Evolutionary conservation across 768 basidiomycete genomes (phyloP).

Genomic region (Suillus ampliporus): DNA sequence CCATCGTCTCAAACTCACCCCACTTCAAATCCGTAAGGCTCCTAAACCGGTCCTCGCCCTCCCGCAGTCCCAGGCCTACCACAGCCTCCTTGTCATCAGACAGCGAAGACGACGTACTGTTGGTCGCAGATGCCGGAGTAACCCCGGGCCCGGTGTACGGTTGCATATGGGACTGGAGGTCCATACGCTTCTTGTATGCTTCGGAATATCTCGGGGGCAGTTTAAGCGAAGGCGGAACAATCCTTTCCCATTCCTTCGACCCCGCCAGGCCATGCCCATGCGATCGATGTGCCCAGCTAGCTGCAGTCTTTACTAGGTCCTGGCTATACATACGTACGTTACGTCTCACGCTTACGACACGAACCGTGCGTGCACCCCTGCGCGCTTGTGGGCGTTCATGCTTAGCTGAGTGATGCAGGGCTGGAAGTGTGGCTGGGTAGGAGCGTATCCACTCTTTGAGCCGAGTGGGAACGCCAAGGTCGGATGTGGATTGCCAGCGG

Average conservation of each 20-base stretch:
- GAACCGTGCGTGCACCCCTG: constrained; percentile 76
- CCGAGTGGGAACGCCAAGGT: constrained; percentile 77
- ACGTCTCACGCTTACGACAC: constrained; percentile 76
- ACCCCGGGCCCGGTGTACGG: constrained; percentile 46
- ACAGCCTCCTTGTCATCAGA: constrained; percentile 38
- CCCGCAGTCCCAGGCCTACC: constrained; percentile 41
- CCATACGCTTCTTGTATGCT: constrained; percentile 77
- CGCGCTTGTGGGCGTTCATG: constrained; percentile 66
- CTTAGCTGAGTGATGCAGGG: constrained; percentile 54
- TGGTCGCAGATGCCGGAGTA: constrained; percentile 47
- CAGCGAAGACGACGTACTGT: constrained; percentile 44
- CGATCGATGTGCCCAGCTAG: constrained; percentile 51
- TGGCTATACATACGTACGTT: constrained; percentile 88
- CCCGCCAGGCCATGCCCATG: constrained; percentile 48
- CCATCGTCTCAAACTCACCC: constrained; percentile 89
- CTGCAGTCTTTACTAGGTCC: constrained; percentile 76
- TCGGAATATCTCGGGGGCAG: constrained; percentile 75
- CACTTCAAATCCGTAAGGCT: constrained; percentile 87
- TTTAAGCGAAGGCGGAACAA: constrained; percentile 66
- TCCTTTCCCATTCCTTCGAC: constrained; percentile 80
- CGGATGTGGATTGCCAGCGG: constrained; percentile 61
- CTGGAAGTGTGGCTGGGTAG: constrained; percentile 81
- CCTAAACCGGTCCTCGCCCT: constrained; percentile 73
- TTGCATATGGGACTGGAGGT: constrained; percentile 63
- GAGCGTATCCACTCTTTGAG: constrained; percentile 91